These are phyloP conservation scores for Aspergillus panamensis DNA, from an alignment of 495 filamentous ascomycete genomes.

Conservation along the genomic window DNA sequence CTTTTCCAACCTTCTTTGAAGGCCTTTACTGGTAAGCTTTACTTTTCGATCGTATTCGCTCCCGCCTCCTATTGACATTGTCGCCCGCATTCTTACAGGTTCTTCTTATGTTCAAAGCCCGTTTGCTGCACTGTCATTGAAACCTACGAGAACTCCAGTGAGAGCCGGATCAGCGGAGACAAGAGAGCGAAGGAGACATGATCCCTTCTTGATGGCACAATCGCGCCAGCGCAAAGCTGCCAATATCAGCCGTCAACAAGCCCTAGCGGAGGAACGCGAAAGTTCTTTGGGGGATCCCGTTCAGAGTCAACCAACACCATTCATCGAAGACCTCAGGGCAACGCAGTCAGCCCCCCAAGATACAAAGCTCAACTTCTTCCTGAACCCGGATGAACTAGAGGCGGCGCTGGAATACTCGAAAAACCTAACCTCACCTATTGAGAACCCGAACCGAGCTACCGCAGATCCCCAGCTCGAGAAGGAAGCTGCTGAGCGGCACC, in stretches of 20 bases:
- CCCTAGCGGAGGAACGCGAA: slow-evolving; percentile 58
- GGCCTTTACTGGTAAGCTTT: slow-evolving; percentile 55
- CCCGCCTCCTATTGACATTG: background rate
- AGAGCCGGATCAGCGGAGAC: slow-evolving; percentile 40
- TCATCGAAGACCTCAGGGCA: slow-evolving; percentile 75
- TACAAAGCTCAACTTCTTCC: slow-evolving; percentile 65
- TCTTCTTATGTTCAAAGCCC: slow-evolving; percentile 33
- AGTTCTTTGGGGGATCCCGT: slow-evolving; percentile 70
- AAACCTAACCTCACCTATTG: slow-evolving; percentile 55
- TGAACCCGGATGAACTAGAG: slow-evolving; percentile 62
- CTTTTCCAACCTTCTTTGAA: slow-evolving; percentile 58
- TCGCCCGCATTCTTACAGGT: slow-evolving; percentile 23
- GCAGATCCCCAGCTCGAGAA: slow-evolving; percentile 46
- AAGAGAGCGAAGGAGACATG: slow-evolving; percentile 36
- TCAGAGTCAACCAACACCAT: slow-evolving; percentile 71
- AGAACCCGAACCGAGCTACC: slow-evolving; percentile 29
- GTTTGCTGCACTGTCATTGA: slow-evolving; percentile 27
- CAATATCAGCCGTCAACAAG: slow-evolving; percentile 68
- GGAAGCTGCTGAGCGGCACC: slow-evolving; percentile 28
- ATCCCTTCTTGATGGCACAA: slow-evolving; percentile 54
- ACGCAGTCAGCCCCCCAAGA: slow-evolving; percentile 28
- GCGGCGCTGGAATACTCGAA: slow-evolving; percentile 60
- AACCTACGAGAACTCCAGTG: slow-evolving; percentile 31
- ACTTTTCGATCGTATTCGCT: too few species aligned
- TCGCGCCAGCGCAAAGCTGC: slow-evolving; percentile 73